Conservation (phyloP, 192 early-diverging fungal species). For the Coemansia sp. region DNA sequence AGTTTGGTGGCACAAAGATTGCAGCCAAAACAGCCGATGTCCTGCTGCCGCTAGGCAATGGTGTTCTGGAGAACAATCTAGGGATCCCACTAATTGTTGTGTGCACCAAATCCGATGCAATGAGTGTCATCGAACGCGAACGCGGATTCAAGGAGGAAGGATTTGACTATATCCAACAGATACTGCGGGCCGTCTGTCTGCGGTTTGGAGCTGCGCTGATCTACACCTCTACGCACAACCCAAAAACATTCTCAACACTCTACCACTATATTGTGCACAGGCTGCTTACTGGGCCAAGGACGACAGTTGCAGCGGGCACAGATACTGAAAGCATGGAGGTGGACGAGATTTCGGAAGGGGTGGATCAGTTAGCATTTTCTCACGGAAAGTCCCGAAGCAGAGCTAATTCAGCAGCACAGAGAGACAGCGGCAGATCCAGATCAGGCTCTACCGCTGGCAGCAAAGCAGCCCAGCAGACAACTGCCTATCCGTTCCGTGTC, state of each 20-base stretch:
- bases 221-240: constrained; percentile 81
- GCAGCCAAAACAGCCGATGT: constrained; percentile 39
- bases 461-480: constrained; percentile 2
- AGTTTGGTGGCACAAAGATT: not conserved
- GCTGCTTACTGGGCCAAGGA: constrained; percentile 44
- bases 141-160: constrained; percentile 85
- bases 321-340: constrained; percentile 9
- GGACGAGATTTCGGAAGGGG: constrained; percentile 12
- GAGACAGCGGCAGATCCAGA: not conserved
- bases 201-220: constrained; percentile 88
- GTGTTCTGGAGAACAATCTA: constrained; percentile 81
- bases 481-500: constrained; percentile 60
- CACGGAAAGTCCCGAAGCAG: not conserved
- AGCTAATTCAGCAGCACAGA: not conserved
- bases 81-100: constrained; percentile 90
- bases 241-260: constrained; percentile 71
- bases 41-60: constrained; percentile 70
- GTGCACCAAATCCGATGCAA: constrained; percentile 78
- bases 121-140: constrained; percentile 74
- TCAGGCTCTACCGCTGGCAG: constrained; percentile 6
- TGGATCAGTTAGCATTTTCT: not conserved
- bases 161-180: constrained; percentile 96
- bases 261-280: constrained; percentile 83
- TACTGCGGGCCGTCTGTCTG: constrained; percentile 84
- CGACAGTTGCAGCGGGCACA: constrained; percentile 16